Conservation (phyloP, 495 filamentous ascomycete genomes). For the Lasiosphaeris hirsuta region DNA sequence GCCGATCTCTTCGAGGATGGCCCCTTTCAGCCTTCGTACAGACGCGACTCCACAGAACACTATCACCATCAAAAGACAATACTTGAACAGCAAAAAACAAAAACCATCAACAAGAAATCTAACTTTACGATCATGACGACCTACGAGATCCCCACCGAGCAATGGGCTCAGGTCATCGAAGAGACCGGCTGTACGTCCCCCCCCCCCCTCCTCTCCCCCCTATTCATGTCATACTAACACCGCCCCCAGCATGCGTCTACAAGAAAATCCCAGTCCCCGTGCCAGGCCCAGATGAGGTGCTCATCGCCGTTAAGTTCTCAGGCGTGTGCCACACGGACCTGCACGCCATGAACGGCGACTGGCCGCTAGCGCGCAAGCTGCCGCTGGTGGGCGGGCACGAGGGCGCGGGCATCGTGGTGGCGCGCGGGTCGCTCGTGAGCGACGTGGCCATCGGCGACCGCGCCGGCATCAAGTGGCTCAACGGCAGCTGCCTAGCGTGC, state of each 20-base stretch:
- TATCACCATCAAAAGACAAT: neutral
- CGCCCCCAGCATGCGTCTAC: conserved; percentile 57
- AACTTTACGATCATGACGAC: conserved; percentile 24
- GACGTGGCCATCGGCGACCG: conserved; percentile 76
- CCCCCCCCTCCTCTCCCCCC: neutral
- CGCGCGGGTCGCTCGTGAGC: conserved; percentile 66
- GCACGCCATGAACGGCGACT: conserved; percentile 84
- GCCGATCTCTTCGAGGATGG: too few relatives aligned
- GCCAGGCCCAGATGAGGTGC: conserved; percentile 82
- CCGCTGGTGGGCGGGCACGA: conserved; percentile 95
- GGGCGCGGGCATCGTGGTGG: conserved; percentile 82
- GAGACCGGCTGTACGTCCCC: conserved; percentile 55
- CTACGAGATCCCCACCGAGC: conserved; percentile 60
- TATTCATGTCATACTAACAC: conserved; percentile 14
- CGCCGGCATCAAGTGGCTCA: conserved; percentile 89
- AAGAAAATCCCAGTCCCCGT: conserved; percentile 78
- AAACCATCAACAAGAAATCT: conserved; percentile 1
- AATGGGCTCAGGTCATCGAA: conserved; percentile 87
- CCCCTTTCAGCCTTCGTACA: too few relatives aligned
- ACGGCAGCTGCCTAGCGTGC: conserved; percentile 75
- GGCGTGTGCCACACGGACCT: conserved; percentile 92
- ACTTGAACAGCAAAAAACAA: neutral
- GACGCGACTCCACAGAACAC: too few relatives aligned
- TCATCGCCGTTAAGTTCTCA: conserved; percentile 87
- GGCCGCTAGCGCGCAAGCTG: conserved; percentile 74